Evolutionary conservation across 2,329 filamentous ascomycete genomes (phyloP).

Genomic region (Epichloe coenophiala): DNA sequence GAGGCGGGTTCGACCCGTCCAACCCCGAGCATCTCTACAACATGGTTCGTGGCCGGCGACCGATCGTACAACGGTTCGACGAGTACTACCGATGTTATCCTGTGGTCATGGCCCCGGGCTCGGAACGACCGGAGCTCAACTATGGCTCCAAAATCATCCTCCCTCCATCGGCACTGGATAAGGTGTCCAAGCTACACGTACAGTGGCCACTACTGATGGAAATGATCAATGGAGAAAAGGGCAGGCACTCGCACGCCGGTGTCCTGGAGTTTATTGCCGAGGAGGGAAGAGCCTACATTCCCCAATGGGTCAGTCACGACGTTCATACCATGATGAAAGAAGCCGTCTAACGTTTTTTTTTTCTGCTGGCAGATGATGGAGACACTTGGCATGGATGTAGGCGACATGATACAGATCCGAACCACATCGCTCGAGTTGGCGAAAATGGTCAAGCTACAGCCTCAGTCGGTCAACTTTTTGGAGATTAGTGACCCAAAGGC

Average conservation of each 20-base stretch:
- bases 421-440: conserved; percentile 86
- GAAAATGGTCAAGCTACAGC: conserved; percentile 89
- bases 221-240: conserved; percentile 74
- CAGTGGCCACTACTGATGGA: conserved; percentile 97
- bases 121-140: conserved; percentile 80
- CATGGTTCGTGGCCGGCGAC: conserved; percentile 34
- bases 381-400: conserved; percentile 75
- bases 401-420: conserved; percentile 89
- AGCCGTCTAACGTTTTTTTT: neutral
- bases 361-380: conserved; percentile 66
- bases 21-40: conserved; percentile 36
- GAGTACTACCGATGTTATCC: conserved; percentile 98
- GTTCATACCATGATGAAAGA: neutral
- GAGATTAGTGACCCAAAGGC: conserved; percentile 96
- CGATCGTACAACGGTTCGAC: conserved; percentile 68
- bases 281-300: conserved; percentile 90
- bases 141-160: conserved; percentile 96
- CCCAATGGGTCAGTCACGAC: conserved; percentile 61
- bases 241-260: conserved; percentile 77
- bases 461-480: conserved; percentile 84
- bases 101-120: conserved; percentile 81
- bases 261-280: conserved; percentile 96
- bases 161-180: conserved; percentile 91
- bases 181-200: conserved; percentile 88
- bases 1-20: conserved; percentile 30